A percentile compares a stretch with the other conserved stretches of the same genome.
Evolutionary conservation across 306 rosid species (phyloP).

Genomic region (Prunus salicina): DNA sequence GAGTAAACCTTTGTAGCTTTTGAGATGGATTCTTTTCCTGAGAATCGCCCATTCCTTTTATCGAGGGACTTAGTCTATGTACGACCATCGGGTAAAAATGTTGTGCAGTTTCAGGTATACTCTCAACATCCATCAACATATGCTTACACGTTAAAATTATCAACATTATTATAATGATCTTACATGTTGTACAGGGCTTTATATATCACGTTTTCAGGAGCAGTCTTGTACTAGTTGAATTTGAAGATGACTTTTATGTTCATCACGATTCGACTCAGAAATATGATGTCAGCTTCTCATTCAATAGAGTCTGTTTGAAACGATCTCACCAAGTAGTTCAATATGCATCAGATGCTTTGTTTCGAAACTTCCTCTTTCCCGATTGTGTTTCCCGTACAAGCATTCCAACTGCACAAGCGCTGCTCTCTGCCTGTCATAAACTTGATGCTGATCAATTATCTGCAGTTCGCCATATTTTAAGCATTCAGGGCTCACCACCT

Average conservation of each 20-base stretch:
- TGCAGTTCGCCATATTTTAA: slow-evolving; percentile 13
- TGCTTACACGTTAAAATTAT: neutral
- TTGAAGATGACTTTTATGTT: slow-evolving; percentile 17
- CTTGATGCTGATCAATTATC: slow-evolving; percentile 4
- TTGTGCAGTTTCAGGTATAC: slow-evolving; percentile 14
- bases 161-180: neutral
- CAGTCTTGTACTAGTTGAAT: slow-evolving; percentile 12
- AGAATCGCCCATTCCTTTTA: slow-evolving; percentile 22
- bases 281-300: slow-evolving; percentile 39
- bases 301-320: slow-evolving; percentile 37
- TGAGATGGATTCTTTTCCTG: slow-evolving; percentile 20
- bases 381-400: neutral
- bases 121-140: neutral
- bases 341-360: slow-evolving; percentile 16
- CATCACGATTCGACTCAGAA: slow-evolving; percentile 2
- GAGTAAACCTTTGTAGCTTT: slow-evolving; percentile 21
- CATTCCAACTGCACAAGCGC: neutral
- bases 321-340: slow-evolving; percentile 33
- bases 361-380: slow-evolving; percentile 29
- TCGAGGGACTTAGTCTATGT: slow-evolving; percentile 32
- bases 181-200: slow-evolving; percentile 16
- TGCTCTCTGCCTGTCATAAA: neutral
- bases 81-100: neutral
- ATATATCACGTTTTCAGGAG: neutral
- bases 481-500: slow-evolving; percentile 27